phyloP scores from a whole-genome alignment of 2,329 filamentous ascomycete species.

The Cryphonectria nitschkei region DNA sequence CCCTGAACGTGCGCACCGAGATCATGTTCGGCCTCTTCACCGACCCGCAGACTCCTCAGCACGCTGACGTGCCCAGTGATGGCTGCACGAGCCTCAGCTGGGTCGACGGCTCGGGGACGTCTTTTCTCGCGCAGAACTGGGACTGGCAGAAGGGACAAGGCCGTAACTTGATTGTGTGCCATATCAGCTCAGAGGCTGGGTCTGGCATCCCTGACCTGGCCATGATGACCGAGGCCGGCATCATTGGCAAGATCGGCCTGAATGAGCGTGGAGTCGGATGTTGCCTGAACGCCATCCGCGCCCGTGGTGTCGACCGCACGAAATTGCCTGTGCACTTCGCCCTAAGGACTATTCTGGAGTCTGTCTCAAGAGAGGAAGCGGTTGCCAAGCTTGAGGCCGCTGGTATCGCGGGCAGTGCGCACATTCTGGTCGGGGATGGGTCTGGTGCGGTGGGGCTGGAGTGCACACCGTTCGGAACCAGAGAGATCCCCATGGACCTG shows the following conservation, averaged over 20 bases:
- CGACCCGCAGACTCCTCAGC: background rate
- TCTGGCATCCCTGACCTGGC: conserved; percentile 30
- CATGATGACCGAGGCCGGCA: conserved; percentile 55
- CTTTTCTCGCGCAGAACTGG: conserved; percentile 29
- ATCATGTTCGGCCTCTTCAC: conserved; percentile 28
- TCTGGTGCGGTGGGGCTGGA: conserved; percentile 20
- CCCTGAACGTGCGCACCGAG: conserved; percentile 29
- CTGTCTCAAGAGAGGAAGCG: conserved; percentile 36
- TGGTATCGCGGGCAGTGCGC: conserved; percentile 26
- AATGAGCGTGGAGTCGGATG: conserved; percentile 62
- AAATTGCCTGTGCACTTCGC: conserved; percentile 65
- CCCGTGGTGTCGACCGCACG: conserved; percentile 54
- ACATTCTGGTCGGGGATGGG: conserved; percentile 28
- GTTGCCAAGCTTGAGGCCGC: background rate
- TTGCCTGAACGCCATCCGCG: conserved; percentile 64
- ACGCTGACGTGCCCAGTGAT: conserved; percentile 23
- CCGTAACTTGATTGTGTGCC: conserved; percentile 32
- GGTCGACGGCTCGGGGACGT: background rate
- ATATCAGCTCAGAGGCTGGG: conserved; percentile 29
- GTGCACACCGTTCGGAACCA: conserved; percentile 17
- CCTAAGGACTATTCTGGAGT: conserved; percentile 59
- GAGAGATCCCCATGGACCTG: conserved; percentile 11
- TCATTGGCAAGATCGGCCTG: conserved; percentile 69
- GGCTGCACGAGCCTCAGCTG: conserved; percentile 28
- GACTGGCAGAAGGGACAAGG: conserved; percentile 28